phyloP scores from a whole-genome alignment of 495 filamentous ascomycete genomes.

The Astrothelium macrocarpum region DNA sequence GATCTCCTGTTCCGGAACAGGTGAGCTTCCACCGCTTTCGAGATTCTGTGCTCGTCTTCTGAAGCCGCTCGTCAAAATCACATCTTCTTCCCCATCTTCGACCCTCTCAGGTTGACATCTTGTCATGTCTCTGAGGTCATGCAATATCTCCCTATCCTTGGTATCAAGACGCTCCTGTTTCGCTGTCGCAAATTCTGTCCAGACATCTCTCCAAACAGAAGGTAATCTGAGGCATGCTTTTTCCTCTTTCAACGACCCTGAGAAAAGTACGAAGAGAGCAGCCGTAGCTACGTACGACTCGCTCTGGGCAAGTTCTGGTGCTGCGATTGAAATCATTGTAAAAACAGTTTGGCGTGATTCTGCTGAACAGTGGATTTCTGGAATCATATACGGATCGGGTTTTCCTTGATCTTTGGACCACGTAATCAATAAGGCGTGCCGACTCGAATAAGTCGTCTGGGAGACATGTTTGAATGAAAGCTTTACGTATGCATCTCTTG shows the following conservation, averaged over 20 bases:
- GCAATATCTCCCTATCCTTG: constrained; percentile 54
- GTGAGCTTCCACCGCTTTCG: constrained; percentile 15
- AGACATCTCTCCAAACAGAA: constrained; percentile 72
- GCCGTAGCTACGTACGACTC: constrained; percentile 77
- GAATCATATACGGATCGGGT: constrained; percentile 34
- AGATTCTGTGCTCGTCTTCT: constrained; percentile 48
- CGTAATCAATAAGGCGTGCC: constrained; percentile 59
- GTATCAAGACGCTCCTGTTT: constrained; percentile 61
- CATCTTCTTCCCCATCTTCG: constrained; percentile 56
- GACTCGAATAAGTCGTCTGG: constrained; percentile 58
- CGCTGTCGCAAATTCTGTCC: constrained; percentile 61
- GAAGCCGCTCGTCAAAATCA: constrained; percentile 62
- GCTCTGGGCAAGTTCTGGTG: constrained; percentile 67
- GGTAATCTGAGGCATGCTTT: constrained; percentile 74
- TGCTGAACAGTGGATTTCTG: constrained; percentile 36
- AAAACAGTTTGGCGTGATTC: constrained; percentile 42
- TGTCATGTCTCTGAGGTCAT: constrained; percentile 51
- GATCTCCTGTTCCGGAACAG: constrained; percentile 14
- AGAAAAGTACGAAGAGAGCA: constrained; percentile 71
- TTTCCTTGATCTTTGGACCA: constrained; percentile 74
- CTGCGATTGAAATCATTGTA: constrained; percentile 67
- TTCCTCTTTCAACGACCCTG: constrained; percentile 68
- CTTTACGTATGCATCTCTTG: constrained; percentile 60
- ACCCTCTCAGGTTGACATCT: constrained; percentile 44
- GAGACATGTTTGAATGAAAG: constrained; percentile 60